A percentile compares a stretch with the other conserved stretches of the same genome.
Evolutionary conservation across 2,329 filamentous ascomycete genomes (phyloP).

Genomic region (Aspergillus novoparasiticus): DNA sequence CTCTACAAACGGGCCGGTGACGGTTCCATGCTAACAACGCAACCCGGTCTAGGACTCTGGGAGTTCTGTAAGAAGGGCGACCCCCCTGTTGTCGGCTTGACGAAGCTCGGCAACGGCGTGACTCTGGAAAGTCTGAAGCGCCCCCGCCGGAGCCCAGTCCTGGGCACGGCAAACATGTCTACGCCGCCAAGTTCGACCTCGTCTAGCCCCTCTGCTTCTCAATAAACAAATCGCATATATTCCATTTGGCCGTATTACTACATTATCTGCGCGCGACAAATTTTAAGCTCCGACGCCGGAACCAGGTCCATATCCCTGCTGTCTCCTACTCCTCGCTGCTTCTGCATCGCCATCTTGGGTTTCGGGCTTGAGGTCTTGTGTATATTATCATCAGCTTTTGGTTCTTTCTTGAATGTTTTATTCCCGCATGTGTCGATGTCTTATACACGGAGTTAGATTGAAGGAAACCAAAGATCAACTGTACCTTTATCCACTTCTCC

Average conservation of each 20-base stretch:
- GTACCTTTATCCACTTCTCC: constrained; percentile 43
- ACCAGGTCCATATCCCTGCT: constrained; percentile 58
- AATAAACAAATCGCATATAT: constrained; percentile 30
- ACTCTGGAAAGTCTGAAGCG: constrained; percentile 82
- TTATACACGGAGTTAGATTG: constrained; percentile 33
- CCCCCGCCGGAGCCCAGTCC: constrained; percentile 68
- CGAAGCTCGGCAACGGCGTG: constrained; percentile 78
- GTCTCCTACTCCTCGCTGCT: constrained; percentile 47
- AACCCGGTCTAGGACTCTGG: constrained; percentile 55
- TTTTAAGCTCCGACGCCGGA: constrained; percentile 56
- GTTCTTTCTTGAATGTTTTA: constrained; percentile 22
- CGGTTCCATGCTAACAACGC: constrained; percentile 23
- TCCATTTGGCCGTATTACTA: constrained; percentile 11
- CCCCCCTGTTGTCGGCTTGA: constrained; percentile 85
- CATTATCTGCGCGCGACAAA: constrained; percentile 14
- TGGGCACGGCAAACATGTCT: constrained; percentile 33
- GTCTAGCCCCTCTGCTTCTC: constrained; percentile 37
- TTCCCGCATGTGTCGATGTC: constrained; percentile 19
- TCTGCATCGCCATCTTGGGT: constrained; percentile 39
- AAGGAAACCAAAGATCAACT: constrained; percentile 27
- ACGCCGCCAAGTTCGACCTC: constrained; percentile 37
- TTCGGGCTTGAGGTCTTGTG: constrained; percentile 39
- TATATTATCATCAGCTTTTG: constrained; percentile 45
- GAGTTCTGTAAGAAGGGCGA: constrained; percentile 95
- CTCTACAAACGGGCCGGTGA: not conserved